Percentiles rank a stretch among this genome's conserved stretches.
Conservation (phyloP, 1,139 yeast genomes). For the Pichia sp. region DNA sequence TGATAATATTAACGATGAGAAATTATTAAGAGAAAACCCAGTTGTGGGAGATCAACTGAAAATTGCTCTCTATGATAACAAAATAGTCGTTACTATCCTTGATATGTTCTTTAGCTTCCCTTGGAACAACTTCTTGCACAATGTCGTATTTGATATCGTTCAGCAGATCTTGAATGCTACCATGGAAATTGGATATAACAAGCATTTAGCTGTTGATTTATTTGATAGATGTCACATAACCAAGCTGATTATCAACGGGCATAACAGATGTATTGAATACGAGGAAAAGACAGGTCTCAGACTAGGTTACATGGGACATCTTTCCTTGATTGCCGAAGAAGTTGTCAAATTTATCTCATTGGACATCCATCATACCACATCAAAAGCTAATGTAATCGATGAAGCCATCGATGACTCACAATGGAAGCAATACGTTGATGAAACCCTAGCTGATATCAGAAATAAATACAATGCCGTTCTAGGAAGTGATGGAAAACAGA, state of each 20-base stretch:
- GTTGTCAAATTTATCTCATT: slow-evolving; percentile 88
- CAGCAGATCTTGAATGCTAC: slow-evolving; percentile 96
- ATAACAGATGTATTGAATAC: slow-evolving; percentile 66
- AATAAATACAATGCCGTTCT: slow-evolving; percentile 93
- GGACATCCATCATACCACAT: slow-evolving; percentile 46
- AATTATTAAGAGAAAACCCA: slow-evolving; percentile 59
- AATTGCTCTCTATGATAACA: slow-evolving; percentile 78
- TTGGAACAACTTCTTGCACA: slow-evolving; percentile 96
- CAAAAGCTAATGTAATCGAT: slow-evolving; percentile 51
- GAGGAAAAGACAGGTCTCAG: slow-evolving; percentile 58
- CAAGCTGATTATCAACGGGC: slow-evolving; percentile 77
- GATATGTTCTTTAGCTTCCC: slow-evolving; percentile 88
- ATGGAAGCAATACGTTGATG: slow-evolving; percentile 85
- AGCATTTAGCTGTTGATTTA: slow-evolving; percentile 80
- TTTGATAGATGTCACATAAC: slow-evolving; percentile 78
- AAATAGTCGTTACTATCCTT: slow-evolving; percentile 70
- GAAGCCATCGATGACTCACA: slow-evolving; percentile 51
- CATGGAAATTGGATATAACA: slow-evolving; percentile 88
- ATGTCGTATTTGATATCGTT: slow-evolving; percentile 94
- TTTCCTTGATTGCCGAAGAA: slow-evolving; percentile 93
- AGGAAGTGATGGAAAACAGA: slow-evolving; percentile 66
- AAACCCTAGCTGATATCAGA: slow-evolving; percentile 79
- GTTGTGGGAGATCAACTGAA: slow-evolving; percentile 90
- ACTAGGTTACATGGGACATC: slow-evolving; percentile 95
- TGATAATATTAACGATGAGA: slow-evolving; percentile 51